Conservation (phyloP, 768 basidiomycete genomes). For the Boletus pseudo-olivaceus region DNA sequence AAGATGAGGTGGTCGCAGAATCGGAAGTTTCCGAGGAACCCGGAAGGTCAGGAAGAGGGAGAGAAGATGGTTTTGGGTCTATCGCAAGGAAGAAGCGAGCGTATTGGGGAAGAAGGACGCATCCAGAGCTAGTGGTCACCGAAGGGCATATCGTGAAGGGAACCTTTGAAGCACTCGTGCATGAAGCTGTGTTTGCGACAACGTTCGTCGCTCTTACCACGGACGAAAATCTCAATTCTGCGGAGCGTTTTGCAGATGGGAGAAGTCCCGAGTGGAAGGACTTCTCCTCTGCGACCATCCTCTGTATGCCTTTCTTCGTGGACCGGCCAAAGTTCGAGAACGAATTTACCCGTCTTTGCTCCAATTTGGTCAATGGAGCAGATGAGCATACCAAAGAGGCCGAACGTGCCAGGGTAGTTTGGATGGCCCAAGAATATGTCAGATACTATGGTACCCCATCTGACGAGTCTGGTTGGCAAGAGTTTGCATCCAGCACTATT, state of each 20-base stretch:
- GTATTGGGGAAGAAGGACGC: slow-evolving; percentile 74
- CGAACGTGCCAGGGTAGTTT: slow-evolving; percentile 47
- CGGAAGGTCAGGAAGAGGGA: slow-evolving; percentile 31
- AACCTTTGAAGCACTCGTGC: slow-evolving; percentile 73
- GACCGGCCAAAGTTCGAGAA: slow-evolving; percentile 57
- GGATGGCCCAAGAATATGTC: slow-evolving; percentile 68
- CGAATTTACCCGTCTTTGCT: slow-evolving; percentile 68
- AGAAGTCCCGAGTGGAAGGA: slow-evolving; percentile 49
- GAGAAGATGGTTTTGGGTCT: slow-evolving; percentile 29
- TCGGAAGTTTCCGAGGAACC: slow-evolving; percentile 27
- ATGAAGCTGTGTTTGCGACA: slow-evolving; percentile 79
- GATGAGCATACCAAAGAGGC: slow-evolving; percentile 36
- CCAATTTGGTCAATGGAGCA: slow-evolving; percentile 59
- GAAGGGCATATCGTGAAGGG: slow-evolving; percentile 54
- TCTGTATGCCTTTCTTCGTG: slow-evolving; percentile 56
- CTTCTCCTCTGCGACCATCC: slow-evolving; percentile 58
- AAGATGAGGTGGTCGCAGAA: slow-evolving; percentile 39
- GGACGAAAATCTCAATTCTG: slow-evolving; percentile 16
- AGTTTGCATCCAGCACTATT: slow-evolving; percentile 51
- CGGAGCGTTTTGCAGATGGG: slow-evolving; percentile 18
- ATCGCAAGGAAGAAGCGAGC: slow-evolving; percentile 55
- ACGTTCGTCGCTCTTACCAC: slow-evolving; percentile 41
- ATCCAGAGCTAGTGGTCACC: slow-evolving; percentile 59
- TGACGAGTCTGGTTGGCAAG: slow-evolving; percentile 53
- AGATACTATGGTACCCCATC: slow-evolving; percentile 52